phyloP scores from a whole-genome alignment of 2,329 filamentous ascomycete genomes.

The Xylariomycetidae sp. region DNA sequence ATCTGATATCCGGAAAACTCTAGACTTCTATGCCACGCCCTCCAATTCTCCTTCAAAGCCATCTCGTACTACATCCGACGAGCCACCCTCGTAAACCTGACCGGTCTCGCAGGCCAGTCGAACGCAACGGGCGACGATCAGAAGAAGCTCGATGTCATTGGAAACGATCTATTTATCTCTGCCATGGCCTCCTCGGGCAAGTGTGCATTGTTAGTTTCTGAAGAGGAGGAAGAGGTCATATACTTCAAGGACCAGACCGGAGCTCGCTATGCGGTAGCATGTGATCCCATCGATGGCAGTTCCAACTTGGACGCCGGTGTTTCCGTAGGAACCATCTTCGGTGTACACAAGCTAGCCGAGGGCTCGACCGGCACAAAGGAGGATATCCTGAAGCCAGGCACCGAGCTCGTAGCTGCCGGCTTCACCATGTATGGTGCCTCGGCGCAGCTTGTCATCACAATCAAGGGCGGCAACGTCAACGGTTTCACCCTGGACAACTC shows the following conservation, averaged over 20 bases:
- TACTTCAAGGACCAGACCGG: slow-evolving; percentile 73
- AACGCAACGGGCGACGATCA: slow-evolving; percentile 97
- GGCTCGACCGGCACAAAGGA: slow-evolving; percentile 70
- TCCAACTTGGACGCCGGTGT: slow-evolving; percentile 98
- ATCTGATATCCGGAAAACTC: too few relatives aligned
- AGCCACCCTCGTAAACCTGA: slow-evolving; percentile 91
- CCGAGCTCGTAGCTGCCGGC: slow-evolving; percentile 87
- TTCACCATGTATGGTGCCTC: slow-evolving; percentile 99
- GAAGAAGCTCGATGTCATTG: slow-evolving; percentile 99
- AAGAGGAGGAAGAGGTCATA: slow-evolving; percentile 93
- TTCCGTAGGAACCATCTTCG: slow-evolving; percentile 96
- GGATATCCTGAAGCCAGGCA: slow-evolving; percentile 84
- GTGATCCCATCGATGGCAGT: slow-evolving; percentile 95
- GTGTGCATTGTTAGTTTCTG: slow-evolving; percentile 89
- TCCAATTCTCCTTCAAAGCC: slow-evolving; percentile 99
- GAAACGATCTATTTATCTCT: slow-evolving; percentile 95
- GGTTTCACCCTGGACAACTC: slow-evolving; percentile 97
- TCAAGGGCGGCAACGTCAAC: slow-evolving; percentile 88
- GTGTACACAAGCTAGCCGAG: slow-evolving; percentile 83
- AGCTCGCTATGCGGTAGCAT: slow-evolving; percentile 89
- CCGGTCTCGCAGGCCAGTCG: slow-evolving; percentile 87
- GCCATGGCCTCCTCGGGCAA: slow-evolving; percentile 92
- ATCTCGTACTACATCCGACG: slow-evolving; percentile 99
- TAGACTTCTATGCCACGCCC: slow-evolving; percentile 91
- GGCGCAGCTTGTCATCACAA: slow-evolving; percentile 92